phyloP scores from a whole-genome alignment of 345 rosid genomes.

The Anacardium occidentale region DNA sequence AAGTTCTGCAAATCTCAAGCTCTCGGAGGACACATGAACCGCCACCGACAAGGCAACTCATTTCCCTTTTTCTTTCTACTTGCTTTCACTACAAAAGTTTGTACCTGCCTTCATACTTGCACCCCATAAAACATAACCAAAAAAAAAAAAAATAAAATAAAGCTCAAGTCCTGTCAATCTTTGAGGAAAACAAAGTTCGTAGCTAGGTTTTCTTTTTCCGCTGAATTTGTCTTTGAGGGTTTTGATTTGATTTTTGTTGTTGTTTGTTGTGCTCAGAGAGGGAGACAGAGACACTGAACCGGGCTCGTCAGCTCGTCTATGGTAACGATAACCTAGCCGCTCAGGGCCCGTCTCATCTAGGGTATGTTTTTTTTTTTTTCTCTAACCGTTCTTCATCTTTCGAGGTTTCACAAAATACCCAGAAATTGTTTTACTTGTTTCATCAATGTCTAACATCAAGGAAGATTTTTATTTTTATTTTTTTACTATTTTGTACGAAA shows the following conservation, averaged over 20 bases:
- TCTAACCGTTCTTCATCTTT: not conserved
- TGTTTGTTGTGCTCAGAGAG: slow-evolving; percentile 58
- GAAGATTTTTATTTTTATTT: not conserved
- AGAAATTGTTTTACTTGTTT: slow-evolving; percentile 8
- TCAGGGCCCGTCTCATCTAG: slow-evolving; percentile 43
- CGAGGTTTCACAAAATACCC: not conserved
- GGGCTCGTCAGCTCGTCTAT: slow-evolving; percentile 96
- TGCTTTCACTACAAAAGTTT: not conserved
- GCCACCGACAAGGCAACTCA: slow-evolving; percentile 93
- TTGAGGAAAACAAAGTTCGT: slow-evolving; percentile 29
- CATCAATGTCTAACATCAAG: not conserved
- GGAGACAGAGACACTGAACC: slow-evolving; percentile 96
- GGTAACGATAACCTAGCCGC: slow-evolving; percentile 61
- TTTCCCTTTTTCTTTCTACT: not conserved
- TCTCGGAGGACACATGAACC: slow-evolving; percentile 99
- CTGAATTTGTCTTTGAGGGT: slow-evolving; percentile 24
- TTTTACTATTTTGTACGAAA: not conserved
- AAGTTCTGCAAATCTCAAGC: slow-evolving; percentile 99
- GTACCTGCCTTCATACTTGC: not conserved
- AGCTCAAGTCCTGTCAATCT: slow-evolving; percentile 4
- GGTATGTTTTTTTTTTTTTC: slow-evolving; percentile 31
- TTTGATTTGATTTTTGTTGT: slow-evolving; percentile 29
- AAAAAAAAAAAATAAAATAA: not conserved
- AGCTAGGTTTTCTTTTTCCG: slow-evolving; percentile 2
- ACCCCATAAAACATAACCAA: no score